These are phyloP conservation scores for Aureobasidium sp. DNA, from an alignment of 2,329 filamentous ascomycete species.

Conservation along the genomic window DNA sequence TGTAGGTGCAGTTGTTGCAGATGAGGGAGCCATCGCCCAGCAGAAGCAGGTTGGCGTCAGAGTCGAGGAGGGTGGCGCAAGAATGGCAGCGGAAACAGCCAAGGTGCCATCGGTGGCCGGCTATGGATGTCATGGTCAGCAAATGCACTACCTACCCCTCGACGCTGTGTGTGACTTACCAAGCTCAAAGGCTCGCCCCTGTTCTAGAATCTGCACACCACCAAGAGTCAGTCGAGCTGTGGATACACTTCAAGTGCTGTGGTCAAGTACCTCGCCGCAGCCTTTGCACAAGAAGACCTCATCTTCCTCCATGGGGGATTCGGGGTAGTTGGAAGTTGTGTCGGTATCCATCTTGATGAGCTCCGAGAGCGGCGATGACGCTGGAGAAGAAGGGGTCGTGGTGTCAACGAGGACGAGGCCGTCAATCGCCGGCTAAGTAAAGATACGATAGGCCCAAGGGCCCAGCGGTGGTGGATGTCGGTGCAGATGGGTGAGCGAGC, in stretches of 20 bases:
- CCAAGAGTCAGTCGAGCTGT: slow-evolving; percentile 5
- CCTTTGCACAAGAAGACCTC: slow-evolving; percentile 81
- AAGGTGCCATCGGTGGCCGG: slow-evolving; percentile 96
- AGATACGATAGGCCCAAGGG: background rate
- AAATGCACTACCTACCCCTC: slow-evolving; percentile 20
- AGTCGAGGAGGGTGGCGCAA: slow-evolving; percentile 91
- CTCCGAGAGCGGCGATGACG: slow-evolving; percentile 2
- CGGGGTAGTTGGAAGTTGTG: slow-evolving; percentile 32
- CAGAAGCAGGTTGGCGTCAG: slow-evolving; percentile 92
- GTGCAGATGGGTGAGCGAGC: slow-evolving; percentile 1
- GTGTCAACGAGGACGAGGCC: background rate
- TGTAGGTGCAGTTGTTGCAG: slow-evolving; percentile 99
- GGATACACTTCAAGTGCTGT: background rate
- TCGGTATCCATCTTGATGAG: slow-evolving; percentile 4
- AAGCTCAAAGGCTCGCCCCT: slow-evolving; percentile 96
- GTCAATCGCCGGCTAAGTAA: slow-evolving; percentile 7
- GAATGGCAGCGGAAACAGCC: slow-evolving; percentile 98
- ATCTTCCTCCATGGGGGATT: slow-evolving; percentile 65
- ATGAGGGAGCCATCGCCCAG: slow-evolving; percentile 97
- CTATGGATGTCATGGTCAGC: slow-evolving; percentile 44
- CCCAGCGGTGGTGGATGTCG: background rate
- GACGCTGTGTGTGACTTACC: slow-evolving; percentile 51
- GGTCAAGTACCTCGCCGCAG: slow-evolving; percentile 69
- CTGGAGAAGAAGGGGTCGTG: background rate
- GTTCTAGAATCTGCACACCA: slow-evolving; percentile 73